Evolutionary conservation across 1,284 basidiomycete genomes (phyloP).

Genomic region (Ustilago lituana): DNA sequence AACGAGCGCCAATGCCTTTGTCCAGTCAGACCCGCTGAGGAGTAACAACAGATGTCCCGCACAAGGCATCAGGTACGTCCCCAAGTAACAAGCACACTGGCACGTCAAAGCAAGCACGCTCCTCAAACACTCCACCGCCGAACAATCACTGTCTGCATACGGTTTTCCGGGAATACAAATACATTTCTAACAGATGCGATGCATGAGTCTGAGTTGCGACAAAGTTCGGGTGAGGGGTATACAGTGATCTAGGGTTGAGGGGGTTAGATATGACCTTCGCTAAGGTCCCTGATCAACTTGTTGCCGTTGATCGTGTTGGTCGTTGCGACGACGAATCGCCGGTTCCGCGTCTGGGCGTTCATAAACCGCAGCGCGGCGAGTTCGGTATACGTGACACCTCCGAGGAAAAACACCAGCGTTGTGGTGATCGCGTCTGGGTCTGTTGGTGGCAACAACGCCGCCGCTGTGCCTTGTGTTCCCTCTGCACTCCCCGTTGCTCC

Average conservation of each 20-base stretch:
- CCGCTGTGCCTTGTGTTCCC: too few species aligned
- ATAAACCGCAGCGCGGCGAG: constrained; percentile 93
- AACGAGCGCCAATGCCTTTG: constrained; percentile 27
- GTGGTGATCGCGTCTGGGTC: constrained; percentile 72
- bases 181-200: too few species aligned
- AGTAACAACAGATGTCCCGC: constrained; percentile 37
- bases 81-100: constrained; percentile 23
- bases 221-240: constrained; percentile 1
- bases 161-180: constrained; percentile 17
- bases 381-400: constrained; percentile 96
- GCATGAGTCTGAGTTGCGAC: too few species aligned
- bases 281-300: constrained; percentile 35
- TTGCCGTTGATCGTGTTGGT: constrained; percentile 59
- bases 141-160: too few species aligned
- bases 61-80: constrained; percentile 31
- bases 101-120: neutral
- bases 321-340: constrained; percentile 58
- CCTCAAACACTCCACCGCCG: neutral
- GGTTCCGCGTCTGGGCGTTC: constrained; percentile 69
- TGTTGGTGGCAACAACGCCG: constrained; percentile 5
- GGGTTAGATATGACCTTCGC: constrained; percentile 8
- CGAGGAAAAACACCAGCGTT: constrained; percentile 96
- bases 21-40: constrained; percentile 24
- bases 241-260: neutral
- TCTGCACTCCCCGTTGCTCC: neutral